Evolutionary conservation across 1,284 basidiomycete species (phyloP).

Genomic region (Xanthoconium separans): DNA sequence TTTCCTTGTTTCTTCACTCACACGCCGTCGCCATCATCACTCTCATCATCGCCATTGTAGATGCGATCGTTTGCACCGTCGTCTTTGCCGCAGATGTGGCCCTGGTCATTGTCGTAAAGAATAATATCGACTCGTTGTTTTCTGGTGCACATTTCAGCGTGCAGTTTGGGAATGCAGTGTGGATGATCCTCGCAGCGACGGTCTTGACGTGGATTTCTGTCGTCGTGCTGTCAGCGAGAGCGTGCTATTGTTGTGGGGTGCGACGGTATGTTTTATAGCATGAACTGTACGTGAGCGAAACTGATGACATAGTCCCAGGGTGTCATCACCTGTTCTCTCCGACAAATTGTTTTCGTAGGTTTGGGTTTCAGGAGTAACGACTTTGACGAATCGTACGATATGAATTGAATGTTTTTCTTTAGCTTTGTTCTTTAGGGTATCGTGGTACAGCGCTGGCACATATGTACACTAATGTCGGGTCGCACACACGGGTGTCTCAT

Average conservation of each 20-base stretch:
- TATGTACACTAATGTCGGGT: too few species aligned
- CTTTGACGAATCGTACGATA: not conserved
- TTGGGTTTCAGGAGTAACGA: not conserved
- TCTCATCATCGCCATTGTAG: conserved; percentile 55
- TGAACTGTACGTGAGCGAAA: too few species aligned
- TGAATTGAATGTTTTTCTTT: not conserved
- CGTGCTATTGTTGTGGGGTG: conserved; percentile 68
- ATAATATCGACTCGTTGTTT: conserved; percentile 42
- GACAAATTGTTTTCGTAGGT: conserved; percentile 5
- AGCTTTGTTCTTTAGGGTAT: not conserved
- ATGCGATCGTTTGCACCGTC: conserved; percentile 51
- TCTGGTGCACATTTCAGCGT: conserved; percentile 44
- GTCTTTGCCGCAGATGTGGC: conserved; percentile 63
- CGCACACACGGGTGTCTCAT: not conserved
- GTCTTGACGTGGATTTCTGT: conserved; percentile 59
- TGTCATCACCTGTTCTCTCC: not conserved
- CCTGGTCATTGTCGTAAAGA: conserved; percentile 50
- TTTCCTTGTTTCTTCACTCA: conserved; percentile 57
- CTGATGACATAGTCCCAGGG: conserved; percentile 20
- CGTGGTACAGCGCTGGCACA: too few species aligned
- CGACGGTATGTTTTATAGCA: conserved; percentile 32
- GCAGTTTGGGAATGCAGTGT: conserved; percentile 64
- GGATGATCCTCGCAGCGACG: conserved; percentile 62
- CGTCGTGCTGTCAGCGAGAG: conserved; percentile 55
- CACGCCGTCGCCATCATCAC: conserved; percentile 55